Evolutionary conservation across 208 protist genomes (phyloP), one percentile per base, ranked within the genome.

Genomic region (Trypanosoma platydactyli): DNA sequence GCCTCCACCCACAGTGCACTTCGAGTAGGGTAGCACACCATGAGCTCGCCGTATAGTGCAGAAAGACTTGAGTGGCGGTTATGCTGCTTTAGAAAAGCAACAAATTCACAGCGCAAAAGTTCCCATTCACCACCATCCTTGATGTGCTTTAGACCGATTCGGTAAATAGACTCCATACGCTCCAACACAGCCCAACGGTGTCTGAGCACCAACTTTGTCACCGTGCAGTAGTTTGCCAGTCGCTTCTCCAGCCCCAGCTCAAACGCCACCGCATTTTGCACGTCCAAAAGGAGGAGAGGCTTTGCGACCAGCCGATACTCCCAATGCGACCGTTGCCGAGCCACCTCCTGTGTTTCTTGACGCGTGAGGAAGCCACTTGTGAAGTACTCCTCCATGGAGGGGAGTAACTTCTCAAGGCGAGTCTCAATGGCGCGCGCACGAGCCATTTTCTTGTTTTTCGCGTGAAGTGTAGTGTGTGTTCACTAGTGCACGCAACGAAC

Each of bases 271-370:
- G 90, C 86, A 40, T 81, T 79, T n/a, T 74, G 80, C 38, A 95
- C 85, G 68, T 95, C 90, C 44, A 95, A 67, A 15, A 93, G 71
- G 18, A 95, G 84, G 13, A 95, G 78, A 3, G 90, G 90, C 55
- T 92, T 91, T 12, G 90, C 90, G 48, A 95, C 83, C 20, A 95
- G 84, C 11, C 84, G 78, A 76, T 94, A 95, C 73, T 95, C 87
- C 78, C 81, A 89, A 72, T 92, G 83, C 40, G 83, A 83, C 33
- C 90, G 87, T 56, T 84, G 68, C 29, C 87, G 87, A 42, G 80
- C 79, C 9, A 95, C 72, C 49, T 91, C 76, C 20, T 79, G 68
- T 9, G 78, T 82, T 71, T 93, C 85, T 7, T 80, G 70, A 29
- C 77, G 81, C 0, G 81, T 88, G 27, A 95, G 80, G 59, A 94